Evolutionary conservation across 1,139 yeast genomes (phyloP).

Genomic region (Taphrina confusa): DNA sequence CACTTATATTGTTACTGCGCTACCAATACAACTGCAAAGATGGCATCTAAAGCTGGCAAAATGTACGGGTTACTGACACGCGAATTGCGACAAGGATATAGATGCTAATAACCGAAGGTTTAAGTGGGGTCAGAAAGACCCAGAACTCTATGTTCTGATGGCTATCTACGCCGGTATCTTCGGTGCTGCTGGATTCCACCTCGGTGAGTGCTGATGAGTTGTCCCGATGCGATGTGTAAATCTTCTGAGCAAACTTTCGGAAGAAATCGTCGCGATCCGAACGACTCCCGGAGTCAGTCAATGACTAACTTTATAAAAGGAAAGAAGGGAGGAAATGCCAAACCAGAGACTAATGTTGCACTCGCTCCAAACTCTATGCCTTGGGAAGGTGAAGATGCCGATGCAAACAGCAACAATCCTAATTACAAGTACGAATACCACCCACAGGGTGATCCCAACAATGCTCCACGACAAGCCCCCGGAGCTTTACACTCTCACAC

Average conservation of each 20-base stretch:
- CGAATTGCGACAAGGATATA: not conserved
- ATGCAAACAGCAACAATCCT: slow-evolving; percentile 17
- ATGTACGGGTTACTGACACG: slow-evolving; percentile 1
- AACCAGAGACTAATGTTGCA: slow-evolving; percentile 28
- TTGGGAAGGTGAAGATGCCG: slow-evolving; percentile 28
- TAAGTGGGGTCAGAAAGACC: slow-evolving; percentile 35
- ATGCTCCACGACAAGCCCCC: slow-evolving; percentile 32
- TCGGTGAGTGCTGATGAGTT: no score
- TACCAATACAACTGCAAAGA: slow-evolving; percentile 1
- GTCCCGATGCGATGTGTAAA: no score
- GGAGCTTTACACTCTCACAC: slow-evolving; percentile 36
- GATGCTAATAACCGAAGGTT: slow-evolving; percentile 13
- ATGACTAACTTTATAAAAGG: slow-evolving; percentile 3
- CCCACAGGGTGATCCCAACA: slow-evolving; percentile 29
- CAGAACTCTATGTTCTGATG: slow-evolving; percentile 32
- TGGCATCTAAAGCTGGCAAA: slow-evolving; percentile 35
- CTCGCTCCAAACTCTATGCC: slow-evolving; percentile 31
- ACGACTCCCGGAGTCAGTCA: not conserved
- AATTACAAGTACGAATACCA: slow-evolving; percentile 32
- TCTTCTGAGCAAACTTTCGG: no score
- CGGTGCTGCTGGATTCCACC: slow-evolving; percentile 34
- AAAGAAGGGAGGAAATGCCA: slow-evolving; percentile 35
- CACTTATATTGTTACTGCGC: no score
- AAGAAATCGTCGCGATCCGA: no score
- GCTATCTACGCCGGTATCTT: slow-evolving; percentile 33